Evolutionary conservation across 2,329 filamentous ascomycete species (phyloP), one percentile per base, ranked within the genome.

Genomic region (Pseudonectria buxi): DNA sequence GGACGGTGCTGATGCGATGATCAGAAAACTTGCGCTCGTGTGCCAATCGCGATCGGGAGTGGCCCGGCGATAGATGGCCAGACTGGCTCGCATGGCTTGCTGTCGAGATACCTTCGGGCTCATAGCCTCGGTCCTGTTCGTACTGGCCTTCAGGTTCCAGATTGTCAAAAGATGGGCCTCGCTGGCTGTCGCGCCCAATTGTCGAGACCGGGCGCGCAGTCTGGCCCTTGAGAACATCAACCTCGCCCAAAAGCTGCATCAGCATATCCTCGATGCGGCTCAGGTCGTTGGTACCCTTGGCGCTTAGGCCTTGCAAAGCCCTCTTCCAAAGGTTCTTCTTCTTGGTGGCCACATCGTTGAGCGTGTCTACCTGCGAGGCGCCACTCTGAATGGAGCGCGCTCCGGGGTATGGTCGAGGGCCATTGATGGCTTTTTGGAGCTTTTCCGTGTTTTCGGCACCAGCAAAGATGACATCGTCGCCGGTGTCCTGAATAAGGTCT

Each of bases 291-390:
- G 83, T 81, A 33, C 87, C 90, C 66, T 92, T 94, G 55, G 83
- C 76, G 50, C 87, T 87, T 32, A 98, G 69, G 3, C 89, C 89
- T 57, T 94, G 90, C 32, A 98, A 70, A n/a, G 92, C 92, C 44
- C 90, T 81, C 52, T 83, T 85, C 66, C 96, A 92, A n/a, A 98
- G 76, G 55, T 87, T 95, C 62, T 87, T 85, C 56, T 87, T 88
- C 74, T 95, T 95, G 29, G 75, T 71, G 14, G 81, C 69, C 14
- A 68, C 52, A 37, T 80, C 76, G 26, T 81, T 76, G 30, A 62
- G 51, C 0, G 66, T 73, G 31, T 72, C 73, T 4, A 69, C 64
- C 43, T 76, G 72, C 7, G 76, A 80, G 14, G 63, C 62, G 18
- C 18, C 18, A 33, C 66, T 74, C 41, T 75, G 72, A 16, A 77